Evolutionary conservation across 306 rosid genomes (phyloP).

Genomic region (Cicer chorassanicum): DNA sequence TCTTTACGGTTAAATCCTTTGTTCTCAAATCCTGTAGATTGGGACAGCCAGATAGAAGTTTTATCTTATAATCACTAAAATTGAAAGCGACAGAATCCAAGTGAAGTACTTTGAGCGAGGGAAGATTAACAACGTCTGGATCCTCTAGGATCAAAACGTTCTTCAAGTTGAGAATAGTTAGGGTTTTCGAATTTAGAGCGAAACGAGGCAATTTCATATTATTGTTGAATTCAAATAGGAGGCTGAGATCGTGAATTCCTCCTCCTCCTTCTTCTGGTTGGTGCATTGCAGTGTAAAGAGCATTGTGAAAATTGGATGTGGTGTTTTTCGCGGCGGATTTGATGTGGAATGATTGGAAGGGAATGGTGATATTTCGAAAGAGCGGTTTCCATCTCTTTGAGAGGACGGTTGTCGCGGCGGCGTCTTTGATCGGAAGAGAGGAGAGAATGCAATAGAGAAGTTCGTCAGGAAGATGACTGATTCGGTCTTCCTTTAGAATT

Average conservation of each 20-base stretch:
- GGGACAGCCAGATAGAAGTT: background rate
- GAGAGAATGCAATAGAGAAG: background rate
- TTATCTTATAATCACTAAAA: background rate
- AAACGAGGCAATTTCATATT: background rate
- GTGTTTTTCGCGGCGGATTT: background rate
- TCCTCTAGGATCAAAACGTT: background rate
- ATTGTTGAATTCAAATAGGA: no score
- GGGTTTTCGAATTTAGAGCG: background rate
- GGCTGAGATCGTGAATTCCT: no score
- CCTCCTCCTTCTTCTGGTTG: no score
- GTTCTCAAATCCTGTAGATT: background rate
- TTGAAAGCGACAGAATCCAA: background rate
- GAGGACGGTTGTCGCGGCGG: background rate
- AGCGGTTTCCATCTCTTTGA: conserved; percentile 1
- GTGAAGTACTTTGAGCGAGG: background rate
- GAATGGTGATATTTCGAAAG: background rate
- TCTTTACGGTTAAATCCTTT: background rate
- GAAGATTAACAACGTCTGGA: background rate
- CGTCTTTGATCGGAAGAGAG: background rate
- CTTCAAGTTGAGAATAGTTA: background rate
- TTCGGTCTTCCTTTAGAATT: background rate
- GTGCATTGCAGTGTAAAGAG: no score
- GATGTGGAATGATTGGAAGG: background rate
- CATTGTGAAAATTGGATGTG: no score
- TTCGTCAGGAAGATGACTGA: background rate